Evolutionary conservation across 176 grass and related monocot species (phyloP), one percentile per base, ranked within the genome.

Genomic region (Elymus sibiricus): DNA sequence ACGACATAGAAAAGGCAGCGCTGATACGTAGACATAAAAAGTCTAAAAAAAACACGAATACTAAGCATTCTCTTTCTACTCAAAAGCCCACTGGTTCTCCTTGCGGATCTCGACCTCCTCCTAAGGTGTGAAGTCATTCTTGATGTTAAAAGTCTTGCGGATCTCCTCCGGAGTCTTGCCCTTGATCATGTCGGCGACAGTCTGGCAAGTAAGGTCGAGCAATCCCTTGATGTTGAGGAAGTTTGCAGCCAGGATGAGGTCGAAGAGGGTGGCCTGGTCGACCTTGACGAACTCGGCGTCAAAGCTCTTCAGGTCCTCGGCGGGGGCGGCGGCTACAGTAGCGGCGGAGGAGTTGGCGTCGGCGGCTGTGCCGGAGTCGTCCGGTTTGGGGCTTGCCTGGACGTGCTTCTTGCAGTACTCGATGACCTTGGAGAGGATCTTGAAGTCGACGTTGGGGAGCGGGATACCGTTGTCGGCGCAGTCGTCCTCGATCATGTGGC

Each of bases 251-350:
- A 85, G 77, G 61, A 85, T 85, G 70, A 94, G 89, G 62, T 94
- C 92, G 53, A 91, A 91, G 32, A 94, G 89, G 75, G 83, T 94
- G 43, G 70, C 83, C 80, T 91, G 92, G 31, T 91, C 86, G 26
- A 93, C 83, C 75, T 91, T 91, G 68, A 93, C 86, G 53, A 93
- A 94, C 3, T 94, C 83, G 8, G 89, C 79, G 75, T 94, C 92
- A 83, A 19, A 60, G 22, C 9, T 24, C 58, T 60, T 60, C 2
- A 60, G 58, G 58, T 60, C 58, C 7, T 60, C 58, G 3, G 58
- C 8, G 2, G 58, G 22, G 22, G 9, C 22, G 58, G 58, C 17
- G 7, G 70, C 47, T 51, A 13, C 15, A 17, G 47, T 51, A 51
- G 47, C 6, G 47, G 15, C 16, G 47, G 47, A 51, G 47, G 47